A percentile compares a stretch with the other conserved stretches of the same genome.
These are phyloP conservation scores for Boletus patriciae DNA, from an alignment of 768 basidiomycete genomes.

Conservation along the genomic window DNA sequence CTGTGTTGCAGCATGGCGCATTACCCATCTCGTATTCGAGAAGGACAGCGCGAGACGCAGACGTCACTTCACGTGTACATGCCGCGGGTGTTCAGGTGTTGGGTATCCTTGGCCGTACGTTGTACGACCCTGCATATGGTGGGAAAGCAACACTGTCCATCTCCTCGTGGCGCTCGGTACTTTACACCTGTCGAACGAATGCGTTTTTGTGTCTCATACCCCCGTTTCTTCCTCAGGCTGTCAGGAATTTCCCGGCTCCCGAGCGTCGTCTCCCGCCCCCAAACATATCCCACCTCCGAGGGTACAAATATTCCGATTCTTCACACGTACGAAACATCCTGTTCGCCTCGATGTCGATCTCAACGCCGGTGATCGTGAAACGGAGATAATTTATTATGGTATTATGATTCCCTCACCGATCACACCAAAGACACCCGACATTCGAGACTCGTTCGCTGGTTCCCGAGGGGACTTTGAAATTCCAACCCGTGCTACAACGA, in stretches of 20 bases:
- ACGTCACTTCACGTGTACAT: slow-evolving; percentile 4
- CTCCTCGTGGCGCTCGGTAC: slow-evolving; percentile 11
- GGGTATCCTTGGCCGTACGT: slow-evolving; percentile 4
- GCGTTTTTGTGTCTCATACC: neutral
- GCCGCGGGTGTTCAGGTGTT: neutral
- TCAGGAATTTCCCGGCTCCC: slow-evolving; percentile 9
- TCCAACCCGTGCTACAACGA: slow-evolving; percentile 23
- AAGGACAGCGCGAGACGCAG: slow-evolving; percentile 6
- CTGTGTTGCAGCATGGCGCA: slow-evolving; percentile 8
- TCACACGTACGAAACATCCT: slow-evolving; percentile 19
- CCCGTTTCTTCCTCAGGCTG: slow-evolving; percentile 10
- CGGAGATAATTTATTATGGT: slow-evolving; percentile 17
- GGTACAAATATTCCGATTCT: slow-evolving; percentile 7
- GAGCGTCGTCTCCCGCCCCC: slow-evolving; percentile 6
- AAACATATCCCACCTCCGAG: slow-evolving; percentile 3
- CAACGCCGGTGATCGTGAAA: slow-evolving; percentile 14
- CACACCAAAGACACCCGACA: slow-evolving; percentile 8
- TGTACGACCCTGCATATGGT: neutral
- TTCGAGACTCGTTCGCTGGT: slow-evolving; percentile 23
- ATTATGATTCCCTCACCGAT: slow-evolving; percentile 16
- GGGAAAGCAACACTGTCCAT: slow-evolving; percentile 3
- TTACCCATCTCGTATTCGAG: slow-evolving; percentile 13
- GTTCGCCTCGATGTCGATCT: slow-evolving; percentile 14
- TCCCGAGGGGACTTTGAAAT: slow-evolving; percentile 28
- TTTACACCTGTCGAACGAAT: neutral